Evolutionary conservation across 2,329 filamentous ascomycete species (phyloP).

Genomic region (Cladophialophora exuberans): DNA sequence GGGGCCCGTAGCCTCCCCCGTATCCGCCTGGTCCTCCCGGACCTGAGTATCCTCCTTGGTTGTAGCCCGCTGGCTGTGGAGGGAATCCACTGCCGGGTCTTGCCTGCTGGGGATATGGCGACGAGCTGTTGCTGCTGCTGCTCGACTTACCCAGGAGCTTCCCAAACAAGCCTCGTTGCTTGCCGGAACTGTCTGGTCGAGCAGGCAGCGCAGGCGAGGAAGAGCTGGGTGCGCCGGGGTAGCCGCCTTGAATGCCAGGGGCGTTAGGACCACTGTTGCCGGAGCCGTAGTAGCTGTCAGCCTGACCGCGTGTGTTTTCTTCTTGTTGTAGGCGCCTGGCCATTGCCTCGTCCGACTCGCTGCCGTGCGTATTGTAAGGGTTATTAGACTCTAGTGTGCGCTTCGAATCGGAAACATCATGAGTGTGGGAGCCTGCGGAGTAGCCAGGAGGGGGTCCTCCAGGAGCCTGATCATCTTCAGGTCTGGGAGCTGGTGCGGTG

Average conservation of each 20-base stretch:
- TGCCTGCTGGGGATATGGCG: constrained; percentile 30
- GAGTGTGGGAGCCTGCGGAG: constrained; percentile 51
- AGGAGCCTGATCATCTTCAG: constrained; percentile 49
- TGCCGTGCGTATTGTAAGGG: constrained; percentile 61
- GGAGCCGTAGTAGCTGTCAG: constrained; percentile 53
- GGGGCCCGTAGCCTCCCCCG: too few relatives aligned
- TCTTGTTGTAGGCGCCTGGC: constrained; percentile 81
- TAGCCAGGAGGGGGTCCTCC: constrained; percentile 71
- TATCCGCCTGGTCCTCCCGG: not conserved
- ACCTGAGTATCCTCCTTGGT: constrained; percentile 24
- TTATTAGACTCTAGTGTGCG: constrained; percentile 66
- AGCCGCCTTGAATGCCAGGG: constrained; percentile 28
- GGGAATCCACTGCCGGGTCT: constrained; percentile 16
- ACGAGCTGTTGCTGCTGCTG: constrained; percentile 32
- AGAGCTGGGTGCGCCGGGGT: constrained; percentile 46
- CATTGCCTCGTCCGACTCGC: constrained; percentile 68
- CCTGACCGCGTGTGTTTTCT: constrained; percentile 65
- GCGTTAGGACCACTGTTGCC: constrained; percentile 25
- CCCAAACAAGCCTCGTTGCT: constrained; percentile 49
- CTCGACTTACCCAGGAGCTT: constrained; percentile 55
- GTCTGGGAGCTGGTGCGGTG: constrained; percentile 65
- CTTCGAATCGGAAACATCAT: constrained; percentile 49
- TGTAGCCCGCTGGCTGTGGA: constrained; percentile 15
- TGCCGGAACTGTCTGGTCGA: constrained; percentile 42
- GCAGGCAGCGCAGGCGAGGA: constrained; percentile 28